Percentiles rank a stretch among this genome's conserved stretches.
phyloP scores from a whole-genome alignment of 2,329 filamentous ascomycete species.

The Plenodomus biglobosus region DNA sequence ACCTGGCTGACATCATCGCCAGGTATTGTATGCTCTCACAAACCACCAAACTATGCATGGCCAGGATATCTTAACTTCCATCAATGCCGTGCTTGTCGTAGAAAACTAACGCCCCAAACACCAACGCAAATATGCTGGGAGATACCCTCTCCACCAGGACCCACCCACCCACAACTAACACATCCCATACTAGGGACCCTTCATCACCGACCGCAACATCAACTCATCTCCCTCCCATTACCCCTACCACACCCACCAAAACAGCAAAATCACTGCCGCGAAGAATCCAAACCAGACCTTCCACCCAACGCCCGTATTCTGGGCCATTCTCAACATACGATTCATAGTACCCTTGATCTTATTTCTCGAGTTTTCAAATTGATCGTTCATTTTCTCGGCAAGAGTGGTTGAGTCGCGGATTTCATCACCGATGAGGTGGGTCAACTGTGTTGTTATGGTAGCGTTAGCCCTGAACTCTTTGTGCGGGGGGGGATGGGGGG shows the following conservation, averaged over 20 bases:
- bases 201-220: too few relatives aligned
- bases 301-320: conserved; percentile 93
- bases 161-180: too few relatives aligned
- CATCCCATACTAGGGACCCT: too few relatives aligned
- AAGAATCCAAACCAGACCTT: conserved; percentile 93
- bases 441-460: conserved; percentile 58
- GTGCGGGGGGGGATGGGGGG: background rate
- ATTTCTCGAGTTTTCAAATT: conserved; percentile 81
- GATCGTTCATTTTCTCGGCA: conserved; percentile 93
- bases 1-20: too few relatives aligned
- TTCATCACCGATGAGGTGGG: conserved; percentile 89
- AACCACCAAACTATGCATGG: too few relatives aligned
- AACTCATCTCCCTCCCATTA: background rate
- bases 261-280: conserved; percentile 75
- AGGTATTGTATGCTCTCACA: too few relatives aligned
- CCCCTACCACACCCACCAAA: conserved; percentile 84
- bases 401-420: conserved; percentile 87
- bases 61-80: too few relatives aligned
- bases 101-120: background rate
- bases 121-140: background rate
- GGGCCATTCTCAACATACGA: conserved; percentile 92
- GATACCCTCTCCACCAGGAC: too few relatives aligned
- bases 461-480: background rate
- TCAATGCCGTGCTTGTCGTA: too few relatives aligned
- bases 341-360: conserved; percentile 92